These are phyloP conservation scores for Gastrolobium villosum DNA, from an alignment of 306 rosid genomes.

Conservation along the genomic window DNA sequence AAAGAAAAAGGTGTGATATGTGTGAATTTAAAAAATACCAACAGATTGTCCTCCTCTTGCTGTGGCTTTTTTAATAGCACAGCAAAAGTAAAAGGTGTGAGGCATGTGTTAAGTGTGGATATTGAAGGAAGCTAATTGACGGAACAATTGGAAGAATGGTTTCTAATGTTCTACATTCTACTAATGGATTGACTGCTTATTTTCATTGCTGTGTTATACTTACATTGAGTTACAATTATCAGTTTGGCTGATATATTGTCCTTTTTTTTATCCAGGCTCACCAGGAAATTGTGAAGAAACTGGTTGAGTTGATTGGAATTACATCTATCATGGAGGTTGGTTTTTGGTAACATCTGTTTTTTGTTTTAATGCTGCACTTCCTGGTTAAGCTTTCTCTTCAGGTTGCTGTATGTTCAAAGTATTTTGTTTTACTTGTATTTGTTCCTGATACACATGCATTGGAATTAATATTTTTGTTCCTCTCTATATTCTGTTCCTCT, in stretches of 20 bases:
- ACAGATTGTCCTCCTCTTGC: not conserved
- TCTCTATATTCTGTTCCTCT: not conserved
- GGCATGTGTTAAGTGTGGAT: constrained; percentile 10
- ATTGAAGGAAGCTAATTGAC: constrained; percentile 7
- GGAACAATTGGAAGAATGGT: constrained; percentile 17
- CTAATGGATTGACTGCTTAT: constrained; percentile 5
- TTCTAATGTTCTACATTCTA: constrained; percentile 22
- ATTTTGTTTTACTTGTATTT: constrained; percentile 27
- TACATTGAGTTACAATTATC: constrained; percentile 36
- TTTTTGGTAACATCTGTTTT: constrained; percentile 46
- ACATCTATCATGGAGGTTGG: constrained; percentile 99
- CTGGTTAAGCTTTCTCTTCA: constrained; percentile 15
- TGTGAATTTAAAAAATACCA: not conserved
- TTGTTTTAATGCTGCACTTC: constrained; percentile 44
- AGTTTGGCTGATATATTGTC: constrained; percentile 44
- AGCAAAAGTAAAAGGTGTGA: not conserved
- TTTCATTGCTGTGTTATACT: not conserved
- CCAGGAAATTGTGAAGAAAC: constrained; percentile 83
- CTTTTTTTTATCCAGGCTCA: constrained; percentile 69
- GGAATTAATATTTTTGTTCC: not conserved
- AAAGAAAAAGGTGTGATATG: not conserved
- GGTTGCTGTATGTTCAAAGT: constrained; percentile 40
- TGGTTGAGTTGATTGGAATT: constrained; percentile 96
- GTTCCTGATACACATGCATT: not conserved
- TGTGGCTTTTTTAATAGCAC: not conserved